Percentiles rank a stretch among this genome's conserved stretches.
These are phyloP conservation scores for Chytriomyces sp. DNA, from an alignment of 192 early-diverging fungal species.

Conservation along the genomic window DNA sequence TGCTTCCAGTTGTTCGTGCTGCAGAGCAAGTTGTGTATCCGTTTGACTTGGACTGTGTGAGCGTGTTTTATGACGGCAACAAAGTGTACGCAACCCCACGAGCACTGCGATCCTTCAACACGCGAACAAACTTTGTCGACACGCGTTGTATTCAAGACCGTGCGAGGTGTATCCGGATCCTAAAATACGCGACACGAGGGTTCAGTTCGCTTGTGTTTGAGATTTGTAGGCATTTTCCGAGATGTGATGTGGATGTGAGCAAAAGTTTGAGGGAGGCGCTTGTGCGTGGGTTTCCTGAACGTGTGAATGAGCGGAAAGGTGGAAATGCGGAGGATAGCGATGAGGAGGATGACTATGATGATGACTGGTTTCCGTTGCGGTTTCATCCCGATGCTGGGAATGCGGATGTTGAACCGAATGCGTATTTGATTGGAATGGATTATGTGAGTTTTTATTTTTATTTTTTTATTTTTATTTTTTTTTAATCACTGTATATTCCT, in stretches of 20 bases:
- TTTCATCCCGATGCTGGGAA: conserved; percentile 22
- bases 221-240: conserved; percentile 28
- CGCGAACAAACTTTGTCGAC: conserved; percentile 47
- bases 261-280: conserved; percentile 1
- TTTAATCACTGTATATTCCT: not conserved
- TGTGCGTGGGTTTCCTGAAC: conserved; percentile 14
- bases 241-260: conserved; percentile 29
- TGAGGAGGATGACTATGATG: conserved; percentile 3
- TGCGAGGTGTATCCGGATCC: conserved; percentile 26
- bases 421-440: conserved; percentile 22
- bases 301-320: not conserved
- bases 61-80: conserved; percentile 35
- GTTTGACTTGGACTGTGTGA: conserved; percentile 42
- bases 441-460: conserved; percentile 2
- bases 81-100: conserved; percentile 46
- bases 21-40: conserved; percentile 35
- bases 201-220: conserved; percentile 38
- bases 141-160: conserved; percentile 19
- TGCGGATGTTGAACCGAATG: conserved; percentile 16
- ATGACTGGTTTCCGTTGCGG: not conserved
- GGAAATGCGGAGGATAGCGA: not conserved
- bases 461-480: not conserved
- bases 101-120: conserved; percentile 37
- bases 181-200: conserved; percentile 34
- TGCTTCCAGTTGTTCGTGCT: conserved; percentile 37